Evolutionary conservation across 257 asterid genomes (phyloP), one percentile per base, ranked within the genome.

Genomic region (Penstemon eatonii): DNA sequence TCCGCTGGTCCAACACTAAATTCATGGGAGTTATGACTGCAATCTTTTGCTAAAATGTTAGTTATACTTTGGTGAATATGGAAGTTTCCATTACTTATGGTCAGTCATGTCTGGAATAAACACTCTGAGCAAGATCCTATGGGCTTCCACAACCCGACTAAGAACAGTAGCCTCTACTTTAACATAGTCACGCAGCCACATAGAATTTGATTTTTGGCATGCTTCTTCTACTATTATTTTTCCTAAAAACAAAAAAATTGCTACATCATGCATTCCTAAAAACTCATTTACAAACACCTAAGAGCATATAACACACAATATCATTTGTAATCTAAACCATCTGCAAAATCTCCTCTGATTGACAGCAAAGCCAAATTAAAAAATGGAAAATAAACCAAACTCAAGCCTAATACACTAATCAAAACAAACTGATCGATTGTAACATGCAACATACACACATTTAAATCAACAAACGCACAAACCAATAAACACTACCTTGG

Each of bases 401-500:
- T 66, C 74, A 59, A 58, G 51, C 12, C 47, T 19, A 71, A 44
- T 63, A 44, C 63, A 54, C 62, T 53, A 47, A 64, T 49, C 33
- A 61, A 56, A 67, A 53, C 41, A 62, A 72, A 36, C 4, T 25
- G 58, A 38, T 44, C 54, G 49, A 63, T 58, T 42, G 56, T 8
- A 71, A 71, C 65, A 61, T 49, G 54, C 54, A 5, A 9, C 51
- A 25, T 25, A 2, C 33, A 25, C 33, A 25, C 33, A 25, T 25
- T 25, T 7, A 46, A 46, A 9, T 10, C 18, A 49, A 10, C 54
- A 49, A 15, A 12, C n/a, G 51, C 51, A 46, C 3, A 46, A 12
- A 46, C 51, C 11, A 46, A 46, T 12, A 49, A 10, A 10, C 0
- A 67, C 39, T 77, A 94, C 98, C 97, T 87, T 86, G 60, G 97